These are phyloP conservation scores for Cylindrotheca fusiformis DNA, from an alignment of 108 stramenopile species.

Conservation along the genomic window DNA sequence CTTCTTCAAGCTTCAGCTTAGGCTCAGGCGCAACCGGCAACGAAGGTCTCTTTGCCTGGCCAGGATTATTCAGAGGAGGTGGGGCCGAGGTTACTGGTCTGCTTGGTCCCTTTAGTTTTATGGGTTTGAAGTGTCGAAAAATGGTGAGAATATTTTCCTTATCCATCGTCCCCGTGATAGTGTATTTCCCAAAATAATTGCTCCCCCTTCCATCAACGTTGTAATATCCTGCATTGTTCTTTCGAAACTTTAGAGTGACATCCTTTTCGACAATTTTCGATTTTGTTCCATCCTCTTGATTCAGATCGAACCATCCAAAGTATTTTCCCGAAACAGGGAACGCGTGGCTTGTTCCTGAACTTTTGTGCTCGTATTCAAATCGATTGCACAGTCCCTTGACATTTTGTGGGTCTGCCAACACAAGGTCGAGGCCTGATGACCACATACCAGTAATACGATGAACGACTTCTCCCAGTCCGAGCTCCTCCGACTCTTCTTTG, in stretches of 20 bases:
- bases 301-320: conserved; percentile 80
- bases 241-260: conserved; percentile 68
- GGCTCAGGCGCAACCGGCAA: conserved; percentile 32
- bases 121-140: conserved; percentile 72
- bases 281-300: conserved; percentile 45
- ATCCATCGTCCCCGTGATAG: conserved; percentile 71
- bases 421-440: conserved; percentile 64
- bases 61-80: conserved; percentile 47
- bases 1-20: conserved; percentile 55
- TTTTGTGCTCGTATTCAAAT: conserved; percentile 87
- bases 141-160: conserved; percentile 70
- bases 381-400: conserved; percentile 53
- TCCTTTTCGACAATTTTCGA: conserved; percentile 69
- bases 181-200: conserved; percentile 84
- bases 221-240: conserved; percentile 76
- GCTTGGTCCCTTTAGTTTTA: conserved; percentile 34
- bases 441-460: conserved; percentile 77
- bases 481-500: conserved; percentile 45
- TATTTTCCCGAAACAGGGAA: conserved; percentile 80
- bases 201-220: conserved; percentile 86
- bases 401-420: conserved; percentile 69
- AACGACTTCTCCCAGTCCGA: conserved; percentile 50
- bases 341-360: conserved; percentile 33
- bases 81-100: conserved; percentile 39
- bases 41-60: conserved; percentile 26